Evolutionary conservation across 78 protist genomes (phyloP).

Genomic region (Planoprotostelium fungivorum): DNA sequence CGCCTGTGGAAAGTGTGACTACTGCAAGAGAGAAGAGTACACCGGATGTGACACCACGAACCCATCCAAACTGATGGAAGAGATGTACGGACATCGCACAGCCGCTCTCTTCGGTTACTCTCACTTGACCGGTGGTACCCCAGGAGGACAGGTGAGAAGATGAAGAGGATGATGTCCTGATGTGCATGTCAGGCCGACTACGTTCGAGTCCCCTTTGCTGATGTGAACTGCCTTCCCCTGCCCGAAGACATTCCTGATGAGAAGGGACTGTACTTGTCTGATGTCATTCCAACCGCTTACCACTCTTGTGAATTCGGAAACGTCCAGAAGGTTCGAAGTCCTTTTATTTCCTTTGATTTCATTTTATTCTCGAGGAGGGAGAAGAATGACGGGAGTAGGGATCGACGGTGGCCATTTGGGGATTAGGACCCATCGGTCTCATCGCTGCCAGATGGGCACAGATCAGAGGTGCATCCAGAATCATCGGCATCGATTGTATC

Average conservation of each 20-base stretch:
- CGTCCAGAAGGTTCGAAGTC: background rate
- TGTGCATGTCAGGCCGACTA: slow-evolving; percentile 24
- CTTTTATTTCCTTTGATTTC: background rate
- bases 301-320: slow-evolving; percentile 12
- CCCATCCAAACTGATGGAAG: slow-evolving; percentile 16
- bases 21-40: slow-evolving; percentile 19
- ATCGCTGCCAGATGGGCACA: slow-evolving; percentile 7
- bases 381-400: background rate
- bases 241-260: slow-evolving; percentile 29
- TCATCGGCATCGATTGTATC: slow-evolving; percentile 34
- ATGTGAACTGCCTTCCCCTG: slow-evolving; percentile 24
- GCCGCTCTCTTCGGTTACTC: slow-evolving; percentile 30
- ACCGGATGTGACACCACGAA: slow-evolving; percentile 31
- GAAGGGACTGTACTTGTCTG: slow-evolving; percentile 15
- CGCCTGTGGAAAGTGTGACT: slow-evolving; percentile 9
- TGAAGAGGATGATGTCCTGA: background rate
- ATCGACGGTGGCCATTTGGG: slow-evolving; percentile 8
- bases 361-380: background rate
- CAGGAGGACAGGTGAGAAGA: background rate
- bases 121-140: slow-evolving; percentile 9
- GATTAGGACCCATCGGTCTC: slow-evolving; percentile 31
- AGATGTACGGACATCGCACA: slow-evolving; percentile 15
- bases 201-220: slow-evolving; percentile 29
- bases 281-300: background rate
- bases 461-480: slow-evolving; percentile 13